Base-by-base conservation (phyloP, 352 stramenopile genomes). In the Pythium monospermum region DNA sequence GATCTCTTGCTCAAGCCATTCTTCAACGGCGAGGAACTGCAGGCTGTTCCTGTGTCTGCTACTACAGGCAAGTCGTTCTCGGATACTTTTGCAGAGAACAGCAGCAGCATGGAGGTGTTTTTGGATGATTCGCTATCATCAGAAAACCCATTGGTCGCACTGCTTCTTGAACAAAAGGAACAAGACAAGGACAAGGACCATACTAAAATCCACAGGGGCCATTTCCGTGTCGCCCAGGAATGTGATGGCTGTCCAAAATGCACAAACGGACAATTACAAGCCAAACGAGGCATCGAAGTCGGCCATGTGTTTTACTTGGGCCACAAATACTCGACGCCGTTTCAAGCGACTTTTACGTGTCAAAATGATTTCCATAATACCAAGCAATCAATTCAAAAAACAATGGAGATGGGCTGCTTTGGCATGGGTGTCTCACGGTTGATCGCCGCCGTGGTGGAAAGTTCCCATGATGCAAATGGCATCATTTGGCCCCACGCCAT, bases 361-460 rank as follows among this genome's bases (percentile, higher is more conserved):
- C n/a, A n/a, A n/a, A n/a, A n/a, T n/a, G n/a, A n/a, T n/a, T 56
- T 60, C 6, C 50, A 64, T 4, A 47, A 74, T 27, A 70, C 69
- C 36, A 68, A 67, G 42, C 50, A 67, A 28, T 18, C 47, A 4
- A 54, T 64, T 5, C 77, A 85, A 18, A 63, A 76, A 8, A 54
- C 77, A 27, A 72, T 95, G 57, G 83, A 91, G 39, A 96, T 96
- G 86, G 85, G 83, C 8, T 96, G 86, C 59, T 96, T 83, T 54
- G 86, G 86, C 35, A 83, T 96, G 64, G 86, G 86, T 43, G 72
- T 96, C 46, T 76, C 79, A 26, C 82, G 86, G 11, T 51, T 96
- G 25, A 68, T 96, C 18, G 83, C 86, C 26, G 83, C 82, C 1
- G 55, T 85, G 13, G 85, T 96, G 12, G 86, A 96, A 45, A 78